Conservation (phyloP, 257 asterid genomes). For the Mitragyna speciosa region DNA sequence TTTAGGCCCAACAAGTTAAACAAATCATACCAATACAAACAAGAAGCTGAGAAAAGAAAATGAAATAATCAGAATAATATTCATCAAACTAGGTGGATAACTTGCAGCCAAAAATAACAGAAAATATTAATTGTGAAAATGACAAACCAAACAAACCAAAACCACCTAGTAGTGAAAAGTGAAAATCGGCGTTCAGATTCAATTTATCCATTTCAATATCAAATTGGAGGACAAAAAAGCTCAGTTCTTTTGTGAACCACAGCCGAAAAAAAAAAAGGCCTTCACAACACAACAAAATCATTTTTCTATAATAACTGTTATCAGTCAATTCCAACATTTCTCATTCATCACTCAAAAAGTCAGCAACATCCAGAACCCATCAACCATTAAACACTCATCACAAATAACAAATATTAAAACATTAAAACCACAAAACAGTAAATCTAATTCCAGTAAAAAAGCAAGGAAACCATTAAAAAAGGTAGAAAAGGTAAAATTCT, state of each 20-base stretch:
- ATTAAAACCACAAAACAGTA: not conserved
- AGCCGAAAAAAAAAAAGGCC: not conserved
- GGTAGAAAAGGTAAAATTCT: not conserved
- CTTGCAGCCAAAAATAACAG: not conserved
- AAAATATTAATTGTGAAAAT: too few species aligned
- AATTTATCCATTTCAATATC: not conserved
- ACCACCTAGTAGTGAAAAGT: not conserved
- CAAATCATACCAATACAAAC: not conserved
- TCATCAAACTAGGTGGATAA: not conserved
- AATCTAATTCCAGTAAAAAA: not conserved
- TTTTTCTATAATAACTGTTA: not conserved
- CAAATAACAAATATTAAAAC: not conserved
- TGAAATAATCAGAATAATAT: not conserved
- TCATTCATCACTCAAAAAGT: not conserved
- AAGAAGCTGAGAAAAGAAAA: not conserved
- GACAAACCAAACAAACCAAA: not conserved
- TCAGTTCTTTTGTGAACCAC: not conserved
- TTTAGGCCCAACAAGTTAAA: not conserved
- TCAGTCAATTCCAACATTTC: conserved; percentile 16
- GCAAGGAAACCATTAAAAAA: not conserved
- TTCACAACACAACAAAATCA: not conserved
- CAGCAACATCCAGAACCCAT: conserved; percentile 5
- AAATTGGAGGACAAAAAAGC: not conserved
- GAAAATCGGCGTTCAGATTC: not conserved
- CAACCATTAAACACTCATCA: not conserved